A percentile compares a stretch with the other conserved stretches of the same genome.
Conservation (phyloP, 2,329 filamentous ascomycete species). For the Talaromyces islandicus region DNA sequence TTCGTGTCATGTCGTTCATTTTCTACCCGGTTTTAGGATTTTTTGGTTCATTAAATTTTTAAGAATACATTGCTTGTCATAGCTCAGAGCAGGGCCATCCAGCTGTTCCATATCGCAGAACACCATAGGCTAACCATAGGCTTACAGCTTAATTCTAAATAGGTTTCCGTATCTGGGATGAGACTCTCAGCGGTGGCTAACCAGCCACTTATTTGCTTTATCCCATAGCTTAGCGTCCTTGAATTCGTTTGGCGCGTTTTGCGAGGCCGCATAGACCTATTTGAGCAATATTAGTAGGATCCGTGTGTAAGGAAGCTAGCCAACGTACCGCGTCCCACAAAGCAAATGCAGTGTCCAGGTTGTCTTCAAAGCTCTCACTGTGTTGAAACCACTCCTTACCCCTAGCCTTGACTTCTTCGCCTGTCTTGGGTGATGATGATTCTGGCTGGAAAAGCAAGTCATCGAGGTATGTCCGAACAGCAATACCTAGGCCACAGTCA, state of each 20-base stretch:
- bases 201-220: constrained; percentile 57
- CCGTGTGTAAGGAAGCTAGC: constrained; percentile 3
- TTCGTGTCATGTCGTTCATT: background rate
- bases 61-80: constrained; percentile 7
- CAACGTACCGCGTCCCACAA: constrained; percentile 59
- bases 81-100: background rate
- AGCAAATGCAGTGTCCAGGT: constrained; percentile 55
- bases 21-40: background rate
- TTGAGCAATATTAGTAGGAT: background rate
- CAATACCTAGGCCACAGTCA: constrained; percentile 43
- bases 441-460: constrained; percentile 53
- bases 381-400: constrained; percentile 58
- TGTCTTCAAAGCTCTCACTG: constrained; percentile 51
- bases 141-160: background rate
- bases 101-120: background rate
- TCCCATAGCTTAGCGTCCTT: constrained; percentile 51
- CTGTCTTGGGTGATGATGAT: constrained; percentile 44
- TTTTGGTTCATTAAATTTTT: background rate
- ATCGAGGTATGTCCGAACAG: constrained; percentile 44
- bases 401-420: constrained; percentile 45
- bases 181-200: constrained; percentile 27
- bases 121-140: background rate
- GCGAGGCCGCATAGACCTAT: constrained; percentile 54
- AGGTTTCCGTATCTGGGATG: background rate
- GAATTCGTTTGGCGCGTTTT: constrained; percentile 47